These are phyloP conservation scores for Colletotrichum sp. DNA, from an alignment of 2,329 filamentous ascomycete genomes.

Conservation along the genomic window DNA sequence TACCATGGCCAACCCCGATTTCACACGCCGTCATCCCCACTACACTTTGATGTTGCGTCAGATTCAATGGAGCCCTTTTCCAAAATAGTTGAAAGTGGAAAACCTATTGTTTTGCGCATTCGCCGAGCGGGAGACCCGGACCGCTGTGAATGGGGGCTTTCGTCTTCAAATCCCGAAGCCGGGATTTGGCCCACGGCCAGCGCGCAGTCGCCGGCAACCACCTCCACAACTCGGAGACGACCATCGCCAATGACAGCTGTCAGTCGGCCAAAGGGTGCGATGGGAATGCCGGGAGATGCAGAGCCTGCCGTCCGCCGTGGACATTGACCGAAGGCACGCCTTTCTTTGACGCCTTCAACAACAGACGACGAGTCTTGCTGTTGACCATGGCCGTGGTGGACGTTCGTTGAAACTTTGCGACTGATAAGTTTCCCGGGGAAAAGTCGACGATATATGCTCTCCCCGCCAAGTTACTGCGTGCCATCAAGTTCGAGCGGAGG, in stretches of 20 bases:
- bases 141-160: neutral
- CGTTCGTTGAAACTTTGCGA: neutral
- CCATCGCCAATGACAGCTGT: neutral
- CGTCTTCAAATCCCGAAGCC: slow-evolving; percentile 15
- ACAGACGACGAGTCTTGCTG: neutral
- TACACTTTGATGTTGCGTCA: neutral
- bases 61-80: neutral
- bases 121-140: neutral
- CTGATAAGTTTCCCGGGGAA: neutral
- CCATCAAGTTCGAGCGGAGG: neutral
- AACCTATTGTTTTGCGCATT: neutral
- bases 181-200: slow-evolving; percentile 9
- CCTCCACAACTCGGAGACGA: neutral
- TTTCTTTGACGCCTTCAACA: neutral
- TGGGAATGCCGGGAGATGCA: neutral
- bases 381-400: neutral
- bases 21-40: neutral
- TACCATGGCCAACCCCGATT: neutral
- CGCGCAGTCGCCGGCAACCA: slow-evolving; percentile 1
- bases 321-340: neutral
- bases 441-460: neutral
- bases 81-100: neutral
- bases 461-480: neutral
- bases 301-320: neutral
- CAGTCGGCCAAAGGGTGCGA: neutral